Conservation (phyloP, 345 rosid species). For the Rhizophora apiculata region DNA sequence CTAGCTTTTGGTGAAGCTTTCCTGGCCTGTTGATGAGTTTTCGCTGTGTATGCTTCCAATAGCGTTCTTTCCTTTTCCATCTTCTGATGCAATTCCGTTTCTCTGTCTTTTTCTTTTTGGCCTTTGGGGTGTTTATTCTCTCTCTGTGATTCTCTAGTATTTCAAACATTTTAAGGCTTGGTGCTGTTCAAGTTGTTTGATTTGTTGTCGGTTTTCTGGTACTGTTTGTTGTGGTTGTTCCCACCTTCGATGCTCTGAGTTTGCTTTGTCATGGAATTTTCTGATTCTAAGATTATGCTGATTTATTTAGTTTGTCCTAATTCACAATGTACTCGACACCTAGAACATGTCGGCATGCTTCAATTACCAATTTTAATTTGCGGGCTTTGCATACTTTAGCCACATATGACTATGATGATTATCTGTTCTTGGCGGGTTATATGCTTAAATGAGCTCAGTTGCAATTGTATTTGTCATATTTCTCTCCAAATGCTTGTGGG, state of each 20-base stretch:
- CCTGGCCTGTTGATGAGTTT: not conserved
- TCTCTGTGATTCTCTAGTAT: not conserved
- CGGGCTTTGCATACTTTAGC: no score
- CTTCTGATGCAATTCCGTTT: not conserved
- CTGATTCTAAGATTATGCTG: conserved; percentile 4
- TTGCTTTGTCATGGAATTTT: conserved; percentile 5
- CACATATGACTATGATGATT: no score
- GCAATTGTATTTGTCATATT: not conserved
- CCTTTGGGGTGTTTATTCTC: conserved; percentile 2
- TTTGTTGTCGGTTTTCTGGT: conserved; percentile 21
- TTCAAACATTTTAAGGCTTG: conserved; percentile 15
- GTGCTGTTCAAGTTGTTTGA: conserved; percentile 20
- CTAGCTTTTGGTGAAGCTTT: conserved; percentile 9
- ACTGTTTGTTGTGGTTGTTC: conserved; percentile 8
- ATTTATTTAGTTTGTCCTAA: conserved; percentile 4
- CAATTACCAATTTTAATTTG: no score
- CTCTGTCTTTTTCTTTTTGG: not conserved
- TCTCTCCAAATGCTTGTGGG: not conserved
- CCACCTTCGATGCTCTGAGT: not conserved
- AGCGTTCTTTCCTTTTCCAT: conserved; percentile 13
- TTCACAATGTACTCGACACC: no score
- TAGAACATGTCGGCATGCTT: no score
- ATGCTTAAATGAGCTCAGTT: conserved; percentile 3
- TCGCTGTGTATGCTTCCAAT: conserved; percentile 21
- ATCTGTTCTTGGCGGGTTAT: not conserved